Percentiles rank a stretch among this genome's conserved stretches.
Conservation (phyloP, 768 basidiomycete genomes). For the Mycena latifolia region DNA sequence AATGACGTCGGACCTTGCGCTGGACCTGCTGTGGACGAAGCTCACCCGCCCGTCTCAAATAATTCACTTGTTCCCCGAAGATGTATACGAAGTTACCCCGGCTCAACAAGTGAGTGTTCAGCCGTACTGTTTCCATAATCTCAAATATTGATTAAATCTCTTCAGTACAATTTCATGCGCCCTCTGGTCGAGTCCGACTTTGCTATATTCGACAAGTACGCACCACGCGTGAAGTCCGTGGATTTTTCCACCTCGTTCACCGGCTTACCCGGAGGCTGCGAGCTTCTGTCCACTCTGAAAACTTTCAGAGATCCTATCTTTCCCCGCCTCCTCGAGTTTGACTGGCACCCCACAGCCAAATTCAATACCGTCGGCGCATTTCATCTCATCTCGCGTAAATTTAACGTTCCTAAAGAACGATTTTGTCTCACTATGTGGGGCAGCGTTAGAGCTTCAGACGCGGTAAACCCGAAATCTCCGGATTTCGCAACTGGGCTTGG, state of each 20-base stretch:
- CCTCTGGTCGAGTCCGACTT: constrained; percentile 7
- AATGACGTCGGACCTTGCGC: constrained; percentile 15
- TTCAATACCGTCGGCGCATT: constrained; percentile 20
- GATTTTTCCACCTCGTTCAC: not conserved
- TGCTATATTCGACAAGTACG: constrained; percentile 12
- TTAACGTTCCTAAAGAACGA: constrained; percentile 5
- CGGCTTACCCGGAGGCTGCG: constrained; percentile 1
- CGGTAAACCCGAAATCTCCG: not conserved
- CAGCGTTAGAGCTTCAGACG: not conserved
- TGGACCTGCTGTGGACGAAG: constrained; percentile 11
- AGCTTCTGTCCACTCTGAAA: constrained; percentile 19
- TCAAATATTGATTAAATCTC: too few species aligned
- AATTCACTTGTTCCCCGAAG: constrained; percentile 13
- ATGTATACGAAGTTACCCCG: not conserved
- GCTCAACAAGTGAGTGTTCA: not conserved
- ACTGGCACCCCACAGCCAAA: constrained; percentile 14
- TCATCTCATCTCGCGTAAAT: constrained; percentile 18
- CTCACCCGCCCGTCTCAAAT: constrained; percentile 6
- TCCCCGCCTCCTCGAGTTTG: not conserved
- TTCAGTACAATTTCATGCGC: not conserved
- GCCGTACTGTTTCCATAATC: not conserved
- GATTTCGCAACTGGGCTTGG: constrained; percentile 1
- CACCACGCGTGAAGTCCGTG: constrained; percentile 3
- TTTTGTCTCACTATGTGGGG: constrained; percentile 15
- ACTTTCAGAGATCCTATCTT: constrained; percentile 6